Conservation (phyloP, 495 filamentous ascomycete genomes). For the Talaromyces wortmannii region DNA sequence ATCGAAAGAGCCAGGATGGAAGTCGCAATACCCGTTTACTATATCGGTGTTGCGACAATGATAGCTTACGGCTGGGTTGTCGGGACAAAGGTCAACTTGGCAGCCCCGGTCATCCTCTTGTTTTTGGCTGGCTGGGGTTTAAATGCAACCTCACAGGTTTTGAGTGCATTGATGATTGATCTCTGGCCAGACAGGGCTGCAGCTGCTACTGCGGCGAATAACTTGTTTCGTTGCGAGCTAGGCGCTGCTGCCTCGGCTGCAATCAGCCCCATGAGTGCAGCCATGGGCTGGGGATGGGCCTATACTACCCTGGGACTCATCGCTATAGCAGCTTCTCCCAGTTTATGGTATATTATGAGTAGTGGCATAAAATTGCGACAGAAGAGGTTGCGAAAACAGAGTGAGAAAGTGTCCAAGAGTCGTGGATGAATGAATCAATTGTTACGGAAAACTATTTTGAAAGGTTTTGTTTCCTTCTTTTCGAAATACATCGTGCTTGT, state of each 20-base stretch:
- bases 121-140: constrained; percentile 25
- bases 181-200: constrained; percentile 48
- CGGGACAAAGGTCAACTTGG: constrained; percentile 19
- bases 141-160: constrained; percentile 21
- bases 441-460: no score
- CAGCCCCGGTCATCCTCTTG: constrained; percentile 25
- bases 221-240: constrained; percentile 56
- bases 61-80: constrained; percentile 47
- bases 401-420: background rate
- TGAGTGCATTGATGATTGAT: constrained; percentile 53
- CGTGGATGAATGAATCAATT: background rate
- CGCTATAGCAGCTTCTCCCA: constrained; percentile 13
- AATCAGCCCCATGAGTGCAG: constrained; percentile 52
- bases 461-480: no score
- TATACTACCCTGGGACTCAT: constrained; percentile 51
- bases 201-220: constrained; percentile 59
- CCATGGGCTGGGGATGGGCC: constrained; percentile 55
- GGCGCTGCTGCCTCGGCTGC: constrained; percentile 53
- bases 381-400: constrained; percentile 8
- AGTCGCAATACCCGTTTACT: constrained; percentile 25
- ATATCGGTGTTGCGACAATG: constrained; percentile 17
- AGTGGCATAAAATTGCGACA: constrained; percentile 35
- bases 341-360: constrained; percentile 18
- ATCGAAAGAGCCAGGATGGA: constrained; percentile 36
- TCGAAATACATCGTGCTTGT: no score